These are phyloP conservation scores for Yamadazyma atmosphaerica DNA, from an alignment of 1,139 yeast genomes.

Conservation along the genomic window DNA sequence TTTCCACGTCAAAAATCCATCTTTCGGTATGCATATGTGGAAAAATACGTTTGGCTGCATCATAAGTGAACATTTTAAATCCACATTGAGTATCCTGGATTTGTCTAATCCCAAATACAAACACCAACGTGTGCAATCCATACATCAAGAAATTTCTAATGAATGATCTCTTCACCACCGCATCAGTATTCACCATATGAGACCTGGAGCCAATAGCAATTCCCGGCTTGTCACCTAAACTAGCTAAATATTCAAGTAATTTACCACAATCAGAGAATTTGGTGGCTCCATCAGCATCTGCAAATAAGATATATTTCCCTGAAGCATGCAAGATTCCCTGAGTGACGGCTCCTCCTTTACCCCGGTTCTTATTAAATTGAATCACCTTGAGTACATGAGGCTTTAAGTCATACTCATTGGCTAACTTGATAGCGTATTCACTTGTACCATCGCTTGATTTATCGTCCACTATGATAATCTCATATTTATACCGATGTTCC, in stretches of 20 bases:
- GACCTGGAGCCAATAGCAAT: conserved; percentile 93
- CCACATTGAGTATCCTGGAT: conserved; percentile 97
- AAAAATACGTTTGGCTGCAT: conserved; percentile 64
- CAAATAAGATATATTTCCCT: conserved; percentile 78
- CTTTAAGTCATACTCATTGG: conserved; percentile 46
- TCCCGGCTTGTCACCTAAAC: conserved; percentile 18
- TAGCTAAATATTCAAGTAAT: conserved; percentile 45
- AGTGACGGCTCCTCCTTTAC: conserved; percentile 97
- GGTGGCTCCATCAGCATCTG: conserved; percentile 98
- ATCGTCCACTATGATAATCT: conserved; percentile 85
- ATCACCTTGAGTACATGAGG: conserved; percentile 72
- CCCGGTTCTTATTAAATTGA: conserved; percentile 71
- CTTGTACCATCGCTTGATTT: conserved; percentile 85
- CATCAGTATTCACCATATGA: conserved; percentile 94
- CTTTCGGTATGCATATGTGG: conserved; percentile 96
- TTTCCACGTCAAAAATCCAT: conserved; percentile 97
- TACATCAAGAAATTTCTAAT: conserved; percentile 91
- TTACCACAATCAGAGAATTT: conserved; percentile 67
- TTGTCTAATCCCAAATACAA: conserved; percentile 80
- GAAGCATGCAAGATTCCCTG: conserved; percentile 82
- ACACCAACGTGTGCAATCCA: conserved; percentile 84
- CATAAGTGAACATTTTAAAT: conserved; percentile 81
- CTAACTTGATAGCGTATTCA: conserved; percentile 67
- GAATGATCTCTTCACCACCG: conserved; percentile 89
- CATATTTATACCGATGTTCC: conserved; percentile 49